phyloP scores from a whole-genome alignment of 495 filamentous ascomycete genomes.

The Tuber melanosporum region DNA sequence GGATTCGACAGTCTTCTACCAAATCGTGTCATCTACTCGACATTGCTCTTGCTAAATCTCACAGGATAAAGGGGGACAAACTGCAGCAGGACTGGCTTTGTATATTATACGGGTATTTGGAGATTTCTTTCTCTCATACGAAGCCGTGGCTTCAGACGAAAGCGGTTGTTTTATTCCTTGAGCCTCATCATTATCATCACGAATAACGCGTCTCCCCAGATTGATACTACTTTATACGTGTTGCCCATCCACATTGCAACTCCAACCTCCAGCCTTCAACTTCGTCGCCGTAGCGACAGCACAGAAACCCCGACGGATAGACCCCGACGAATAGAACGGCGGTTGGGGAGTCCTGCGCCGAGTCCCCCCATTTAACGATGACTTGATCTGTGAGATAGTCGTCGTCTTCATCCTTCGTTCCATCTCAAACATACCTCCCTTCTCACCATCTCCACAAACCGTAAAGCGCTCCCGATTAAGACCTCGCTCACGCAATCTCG shows the following conservation, averaged over 20 bases:
- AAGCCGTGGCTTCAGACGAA: not conserved
- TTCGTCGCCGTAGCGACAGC: not conserved
- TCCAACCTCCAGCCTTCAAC: not conserved
- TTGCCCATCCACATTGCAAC: not conserved
- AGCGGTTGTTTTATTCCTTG: conserved; percentile 7
- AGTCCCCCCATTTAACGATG: not conserved
- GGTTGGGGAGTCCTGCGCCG: not conserved
- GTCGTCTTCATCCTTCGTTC: conserved; percentile 8
- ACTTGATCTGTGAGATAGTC: conserved; percentile 4
- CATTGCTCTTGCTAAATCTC: not conserved
- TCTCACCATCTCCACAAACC: conserved; percentile 9
- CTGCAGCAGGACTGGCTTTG: not conserved
- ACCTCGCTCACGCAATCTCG: not conserved
- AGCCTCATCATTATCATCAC: not conserved
- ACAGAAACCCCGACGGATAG: not conserved
- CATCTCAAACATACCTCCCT: conserved; percentile 7
- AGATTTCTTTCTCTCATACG: not conserved
- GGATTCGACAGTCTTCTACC: conserved; percentile 28
- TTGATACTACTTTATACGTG: not conserved
- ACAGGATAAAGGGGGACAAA: conserved; percentile 1
- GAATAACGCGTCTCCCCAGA: not conserved
- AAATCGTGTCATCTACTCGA: conserved; percentile 5
- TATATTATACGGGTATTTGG: not conserved
- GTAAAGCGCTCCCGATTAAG: not conserved
- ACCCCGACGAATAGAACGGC: not conserved